phyloP scores from a whole-genome alignment of 2,329 filamentous ascomycete species.

The Akanthomyces uredinophilus region DNA sequence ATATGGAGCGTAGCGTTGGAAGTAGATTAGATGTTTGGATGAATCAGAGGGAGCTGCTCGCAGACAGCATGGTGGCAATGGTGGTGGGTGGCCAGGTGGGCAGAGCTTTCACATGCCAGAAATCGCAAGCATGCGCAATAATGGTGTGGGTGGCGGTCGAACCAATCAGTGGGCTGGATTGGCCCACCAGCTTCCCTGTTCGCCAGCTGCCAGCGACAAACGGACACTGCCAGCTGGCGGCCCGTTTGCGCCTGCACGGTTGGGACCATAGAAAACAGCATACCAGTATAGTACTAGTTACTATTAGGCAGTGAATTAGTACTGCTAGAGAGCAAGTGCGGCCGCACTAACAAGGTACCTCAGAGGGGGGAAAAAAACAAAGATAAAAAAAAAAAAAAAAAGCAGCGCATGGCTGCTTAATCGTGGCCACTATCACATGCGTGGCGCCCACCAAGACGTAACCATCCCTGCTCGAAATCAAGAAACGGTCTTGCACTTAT shows the following conservation, averaged over 20 bases:
- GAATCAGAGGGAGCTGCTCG: background rate
- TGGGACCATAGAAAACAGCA: too few species aligned
- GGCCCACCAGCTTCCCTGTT: constrained; percentile 5
- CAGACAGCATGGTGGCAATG: background rate
- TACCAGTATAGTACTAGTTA: too few species aligned
- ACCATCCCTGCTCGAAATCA: constrained; percentile 11
- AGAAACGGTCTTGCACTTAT: constrained; percentile 8
- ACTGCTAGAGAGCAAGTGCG: background rate
- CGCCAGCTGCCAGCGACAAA: background rate
- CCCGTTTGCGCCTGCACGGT: background rate
- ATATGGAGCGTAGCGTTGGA: background rate
- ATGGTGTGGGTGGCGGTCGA: constrained; percentile 4
- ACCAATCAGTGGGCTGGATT: constrained; percentile 1
- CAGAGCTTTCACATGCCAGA: constrained; percentile 10
- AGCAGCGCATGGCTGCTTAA: background rate
- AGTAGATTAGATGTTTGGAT: constrained; percentile 8
- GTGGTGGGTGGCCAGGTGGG: background rate
- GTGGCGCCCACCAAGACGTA: constrained; percentile 9
- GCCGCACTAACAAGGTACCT: background rate
- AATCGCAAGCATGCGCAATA: constrained; percentile 4
- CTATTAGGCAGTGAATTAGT: too few species aligned
- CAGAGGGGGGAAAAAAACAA: too few species aligned
- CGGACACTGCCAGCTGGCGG: constrained; percentile 6
- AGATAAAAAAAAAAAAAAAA: background rate
- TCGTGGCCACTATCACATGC: constrained; percentile 16